A percentile compares a stretch with the other conserved stretches of the same genome.
Evolutionary conservation across 441 rosid species (phyloP).

Genomic region (Manihot esculenta): DNA sequence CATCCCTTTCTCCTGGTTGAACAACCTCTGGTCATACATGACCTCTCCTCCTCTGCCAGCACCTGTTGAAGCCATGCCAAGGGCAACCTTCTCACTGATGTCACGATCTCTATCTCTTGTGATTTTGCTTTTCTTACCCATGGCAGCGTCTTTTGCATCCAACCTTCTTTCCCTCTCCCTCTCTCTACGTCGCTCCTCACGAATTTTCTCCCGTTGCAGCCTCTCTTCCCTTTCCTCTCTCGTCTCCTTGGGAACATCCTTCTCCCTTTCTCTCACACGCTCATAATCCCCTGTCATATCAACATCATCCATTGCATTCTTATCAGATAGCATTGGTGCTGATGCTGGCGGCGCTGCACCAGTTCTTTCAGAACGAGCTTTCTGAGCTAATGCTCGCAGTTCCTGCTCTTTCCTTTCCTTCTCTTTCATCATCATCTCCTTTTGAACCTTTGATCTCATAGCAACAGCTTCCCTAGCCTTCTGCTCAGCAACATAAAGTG

Average conservation of each 20-base stretch:
- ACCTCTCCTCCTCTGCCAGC: constrained; percentile 68
- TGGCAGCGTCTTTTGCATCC: constrained; percentile 82
- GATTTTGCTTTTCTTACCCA: constrained; percentile 88
- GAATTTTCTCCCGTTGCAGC: constrained; percentile 74
- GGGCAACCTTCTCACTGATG: constrained; percentile 74
- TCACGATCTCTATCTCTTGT: constrained; percentile 79
- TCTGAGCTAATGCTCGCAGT: constrained; percentile 82
- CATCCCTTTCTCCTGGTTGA: constrained; percentile 96
- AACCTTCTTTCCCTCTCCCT: constrained; percentile 88
- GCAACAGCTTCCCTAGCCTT: constrained; percentile 98
- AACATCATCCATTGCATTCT: constrained; percentile 42
- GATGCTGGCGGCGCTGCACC: constrained; percentile 60
- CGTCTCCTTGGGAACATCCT: constrained; percentile 57
- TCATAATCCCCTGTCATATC: constrained; percentile 70
- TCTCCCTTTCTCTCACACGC: constrained; percentile 46
- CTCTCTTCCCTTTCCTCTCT: constrained; percentile 85
- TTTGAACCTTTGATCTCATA: constrained; percentile 93
- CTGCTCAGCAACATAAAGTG: constrained; percentile 91
- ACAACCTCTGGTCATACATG: constrained; percentile 69
- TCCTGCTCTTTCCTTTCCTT: constrained; percentile 92
- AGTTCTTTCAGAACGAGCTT: constrained; percentile 88
- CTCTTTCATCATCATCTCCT: constrained; percentile 92
- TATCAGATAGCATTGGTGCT: constrained; percentile 56
- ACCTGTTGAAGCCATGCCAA: constrained; percentile 73
- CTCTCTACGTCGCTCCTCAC: constrained; percentile 87